A percentile compares a stretch with the other conserved stretches of the same genome.
Evolutionary conservation across 2,329 filamentous ascomycete genomes (phyloP).

Genomic region (Cercospora brassicicola): DNA sequence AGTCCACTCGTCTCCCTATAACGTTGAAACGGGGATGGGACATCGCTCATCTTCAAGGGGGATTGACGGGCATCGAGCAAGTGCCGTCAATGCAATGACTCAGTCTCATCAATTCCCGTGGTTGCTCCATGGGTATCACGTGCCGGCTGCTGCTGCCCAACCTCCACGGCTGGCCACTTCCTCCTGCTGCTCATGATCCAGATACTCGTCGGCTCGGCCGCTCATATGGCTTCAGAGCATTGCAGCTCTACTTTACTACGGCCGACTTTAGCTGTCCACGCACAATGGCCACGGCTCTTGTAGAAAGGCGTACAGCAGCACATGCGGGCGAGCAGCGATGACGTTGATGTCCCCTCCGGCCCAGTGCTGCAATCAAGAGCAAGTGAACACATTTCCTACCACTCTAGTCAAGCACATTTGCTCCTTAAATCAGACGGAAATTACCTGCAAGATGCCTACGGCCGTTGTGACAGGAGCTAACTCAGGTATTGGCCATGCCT

Average conservation of each 20-base stretch:
- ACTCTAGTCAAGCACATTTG: background rate
- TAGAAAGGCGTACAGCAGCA: background rate
- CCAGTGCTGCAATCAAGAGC: background rate
- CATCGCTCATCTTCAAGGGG: background rate
- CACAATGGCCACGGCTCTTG: background rate
- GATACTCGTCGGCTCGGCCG: background rate
- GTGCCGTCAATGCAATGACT: background rate
- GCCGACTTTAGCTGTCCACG: background rate
- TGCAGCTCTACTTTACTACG: background rate
- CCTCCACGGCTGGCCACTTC: background rate
- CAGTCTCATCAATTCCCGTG: background rate
- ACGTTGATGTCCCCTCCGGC: constrained; percentile 1
- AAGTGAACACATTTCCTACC: background rate
- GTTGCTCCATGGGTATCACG: background rate
- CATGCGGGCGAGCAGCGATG: constrained; percentile 1
- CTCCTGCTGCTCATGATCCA: background rate
- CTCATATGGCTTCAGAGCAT: background rate
- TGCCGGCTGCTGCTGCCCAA: background rate
- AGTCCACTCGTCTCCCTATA: background rate
- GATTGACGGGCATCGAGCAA: background rate
- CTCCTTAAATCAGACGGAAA: background rate
- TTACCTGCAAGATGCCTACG: constrained; percentile 19
- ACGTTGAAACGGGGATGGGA: background rate
- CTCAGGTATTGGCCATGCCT: constrained; percentile 28
- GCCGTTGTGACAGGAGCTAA: constrained; percentile 30